These are phyloP conservation scores for Corymbia citriodora DNA, from an alignment of 441 rosid genomes.

Conservation along the genomic window DNA sequence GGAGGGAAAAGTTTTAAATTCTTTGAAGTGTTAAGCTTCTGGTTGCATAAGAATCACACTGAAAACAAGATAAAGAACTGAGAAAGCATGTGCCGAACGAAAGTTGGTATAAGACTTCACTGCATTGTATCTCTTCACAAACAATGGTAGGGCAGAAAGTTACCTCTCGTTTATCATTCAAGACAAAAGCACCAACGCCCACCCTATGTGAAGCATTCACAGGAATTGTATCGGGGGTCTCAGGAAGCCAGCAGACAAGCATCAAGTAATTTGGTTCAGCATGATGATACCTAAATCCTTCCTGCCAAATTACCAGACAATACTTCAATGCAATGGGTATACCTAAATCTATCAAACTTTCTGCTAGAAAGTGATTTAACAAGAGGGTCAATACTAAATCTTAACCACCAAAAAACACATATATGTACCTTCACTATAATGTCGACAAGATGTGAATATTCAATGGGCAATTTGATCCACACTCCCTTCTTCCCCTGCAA, in stretches of 20 bases:
- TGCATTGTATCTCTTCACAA: not conserved
- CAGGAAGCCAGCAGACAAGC: constrained; percentile 10
- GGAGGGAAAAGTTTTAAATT: not conserved
- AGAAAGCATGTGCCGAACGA: not conserved
- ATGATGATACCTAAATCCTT: constrained; percentile 12
- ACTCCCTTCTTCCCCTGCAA: constrained; percentile 13
- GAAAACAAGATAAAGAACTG: not conserved
- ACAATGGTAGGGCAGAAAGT: not conserved
- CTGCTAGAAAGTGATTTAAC: not conserved
- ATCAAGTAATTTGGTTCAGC: constrained; percentile 12
- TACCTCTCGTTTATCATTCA: constrained; percentile 13
- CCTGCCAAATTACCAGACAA: not conserved
- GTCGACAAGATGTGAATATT: not conserved
- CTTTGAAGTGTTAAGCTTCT: not conserved
- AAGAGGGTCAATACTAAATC: not conserved
- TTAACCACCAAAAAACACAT: not conserved
- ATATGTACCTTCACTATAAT: constrained; percentile 1
- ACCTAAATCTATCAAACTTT: not conserved
- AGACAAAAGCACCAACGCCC: constrained; percentile 12
- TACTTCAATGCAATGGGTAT: not conserved
- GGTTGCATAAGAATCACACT: not conserved
- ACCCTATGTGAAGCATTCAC: constrained; percentile 16
- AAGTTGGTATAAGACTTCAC: not conserved
- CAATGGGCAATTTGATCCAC: constrained; percentile 16
- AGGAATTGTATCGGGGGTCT: not conserved